Evolutionary conservation across 2,329 filamentous ascomycete genomes (phyloP).

Genomic region (Microascus cirrosus): DNA sequence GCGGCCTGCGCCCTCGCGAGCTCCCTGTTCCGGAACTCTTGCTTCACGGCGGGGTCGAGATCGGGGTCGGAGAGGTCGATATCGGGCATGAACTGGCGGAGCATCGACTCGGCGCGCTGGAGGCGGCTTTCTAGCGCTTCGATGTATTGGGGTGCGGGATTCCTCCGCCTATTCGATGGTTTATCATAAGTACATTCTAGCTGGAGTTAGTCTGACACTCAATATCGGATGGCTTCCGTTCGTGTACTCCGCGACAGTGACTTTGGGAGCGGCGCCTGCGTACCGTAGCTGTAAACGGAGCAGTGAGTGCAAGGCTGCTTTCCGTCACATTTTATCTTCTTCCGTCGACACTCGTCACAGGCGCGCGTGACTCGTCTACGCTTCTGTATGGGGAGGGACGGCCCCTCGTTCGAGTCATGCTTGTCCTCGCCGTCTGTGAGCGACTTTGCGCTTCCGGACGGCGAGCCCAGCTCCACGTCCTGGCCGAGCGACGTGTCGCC

Average conservation of each 20-base stretch:
- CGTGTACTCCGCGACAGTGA: neutral
- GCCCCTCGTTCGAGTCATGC: conserved; percentile 17
- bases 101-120: conserved; percentile 69
- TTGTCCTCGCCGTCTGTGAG: conserved; percentile 27
- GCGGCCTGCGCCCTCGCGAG: conserved; percentile 34
- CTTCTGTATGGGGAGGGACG: conserved; percentile 58
- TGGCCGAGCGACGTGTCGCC: conserved; percentile 6
- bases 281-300: conserved; percentile 97
- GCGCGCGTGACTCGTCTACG: conserved; percentile 67
- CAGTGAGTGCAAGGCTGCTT: conserved; percentile 91
- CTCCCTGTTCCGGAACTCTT: conserved; percentile 50
- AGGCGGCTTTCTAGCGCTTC: conserved; percentile 77
- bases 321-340: conserved; percentile 82
- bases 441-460: conserved; percentile 30
- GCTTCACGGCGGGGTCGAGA: conserved; percentile 65
- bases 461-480: conserved; percentile 23
- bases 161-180: conserved; percentile 80
- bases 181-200: conserved; percentile 92
- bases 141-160: conserved; percentile 86
- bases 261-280: conserved; percentile 12
- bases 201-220: neutral
- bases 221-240: neutral
- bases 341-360: conserved; percentile 72
- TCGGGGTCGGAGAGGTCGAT: conserved; percentile 76
- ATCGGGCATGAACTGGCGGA: conserved; percentile 72